These are phyloP conservation scores for Lichina pygmaea DNA, from an alignment of 495 filamentous ascomycete species.

Conservation along the genomic window DNA sequence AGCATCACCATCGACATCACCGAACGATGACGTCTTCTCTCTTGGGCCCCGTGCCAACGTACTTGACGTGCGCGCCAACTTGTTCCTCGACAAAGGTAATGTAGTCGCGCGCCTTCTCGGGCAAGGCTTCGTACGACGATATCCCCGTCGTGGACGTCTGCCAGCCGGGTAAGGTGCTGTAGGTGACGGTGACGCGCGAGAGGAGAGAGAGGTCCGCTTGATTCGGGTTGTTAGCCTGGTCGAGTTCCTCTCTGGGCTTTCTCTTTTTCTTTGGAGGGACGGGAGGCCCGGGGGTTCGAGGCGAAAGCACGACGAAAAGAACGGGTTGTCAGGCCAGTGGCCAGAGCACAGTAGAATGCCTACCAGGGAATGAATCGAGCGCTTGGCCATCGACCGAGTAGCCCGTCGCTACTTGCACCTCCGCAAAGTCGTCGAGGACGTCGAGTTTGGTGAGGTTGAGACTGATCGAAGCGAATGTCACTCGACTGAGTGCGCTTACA, in stretches of 20 bases:
- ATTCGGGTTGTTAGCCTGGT: too few relatives aligned
- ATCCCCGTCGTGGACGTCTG: constrained; percentile 35
- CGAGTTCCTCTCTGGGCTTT: not conserved
- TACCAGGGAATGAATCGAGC: constrained; percentile 28
- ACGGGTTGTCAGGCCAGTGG: not conserved
- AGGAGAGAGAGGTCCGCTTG: constrained; percentile 32
- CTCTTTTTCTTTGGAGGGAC: not conserved
- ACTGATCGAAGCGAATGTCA: not conserved
- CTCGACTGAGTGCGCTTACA: too few relatives aligned
- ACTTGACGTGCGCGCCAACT: constrained; percentile 42
- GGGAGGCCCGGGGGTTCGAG: not conserved
- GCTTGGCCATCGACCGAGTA: constrained; percentile 23
- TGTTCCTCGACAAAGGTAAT: constrained; percentile 54
- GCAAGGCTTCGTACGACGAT: constrained; percentile 36
- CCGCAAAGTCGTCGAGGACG: constrained; percentile 56
- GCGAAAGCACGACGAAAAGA: not conserved
- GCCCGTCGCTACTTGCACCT: constrained; percentile 50
- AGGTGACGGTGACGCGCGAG: constrained; percentile 31
- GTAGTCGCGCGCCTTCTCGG: constrained; percentile 47
- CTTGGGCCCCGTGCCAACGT: constrained; percentile 54
- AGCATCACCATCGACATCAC: not conserved
- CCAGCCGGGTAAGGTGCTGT: constrained; percentile 61
- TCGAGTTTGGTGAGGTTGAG: constrained; percentile 81
- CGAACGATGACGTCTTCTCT: constrained; percentile 27
- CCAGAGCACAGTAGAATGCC: too few relatives aligned